Conservation (phyloP, 1,139 yeast genomes). For the Candida buenavistaensis region DNA sequence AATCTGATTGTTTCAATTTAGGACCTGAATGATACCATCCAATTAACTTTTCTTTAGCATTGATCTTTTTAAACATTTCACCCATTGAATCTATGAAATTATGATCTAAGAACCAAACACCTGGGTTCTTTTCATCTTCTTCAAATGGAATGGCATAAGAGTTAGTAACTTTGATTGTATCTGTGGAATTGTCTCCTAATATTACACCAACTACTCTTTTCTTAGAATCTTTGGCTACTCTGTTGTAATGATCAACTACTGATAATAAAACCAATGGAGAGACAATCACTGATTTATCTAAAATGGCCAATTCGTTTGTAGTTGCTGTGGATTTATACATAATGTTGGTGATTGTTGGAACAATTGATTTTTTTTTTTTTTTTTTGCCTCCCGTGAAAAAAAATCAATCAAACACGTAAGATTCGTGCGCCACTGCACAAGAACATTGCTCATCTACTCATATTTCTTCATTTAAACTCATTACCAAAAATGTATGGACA, state of each 20-base stretch:
- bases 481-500: slow-evolving; percentile 83
- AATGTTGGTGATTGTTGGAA: background rate
- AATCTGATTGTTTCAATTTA: slow-evolving; percentile 81
- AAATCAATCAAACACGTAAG: too few relatives aligned
- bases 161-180: slow-evolving; percentile 66
- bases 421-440: too few relatives aligned
- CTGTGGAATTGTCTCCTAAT: slow-evolving; percentile 71
- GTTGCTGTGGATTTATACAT: slow-evolving; percentile 10
- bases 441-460: too few relatives aligned
- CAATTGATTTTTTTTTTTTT: background rate
- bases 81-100: slow-evolving; percentile 96
- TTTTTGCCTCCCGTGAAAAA: background rate
- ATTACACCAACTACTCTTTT: slow-evolving; percentile 94
- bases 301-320: slow-evolving; percentile 35
- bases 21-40: slow-evolving; percentile 99
- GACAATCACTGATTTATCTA: slow-evolving; percentile 72
- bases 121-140: slow-evolving; percentile 89
- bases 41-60: slow-evolving; percentile 91
- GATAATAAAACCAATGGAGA: slow-evolving; percentile 95
- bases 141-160: slow-evolving; percentile 93
- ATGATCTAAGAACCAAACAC: slow-evolving; percentile 98
- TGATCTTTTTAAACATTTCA: slow-evolving; percentile 96
- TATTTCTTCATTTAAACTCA: too few relatives aligned
- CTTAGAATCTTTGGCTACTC: slow-evolving; percentile 67
- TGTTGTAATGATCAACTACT: slow-evolving; percentile 91